Conservation (phyloP, 345 rosid genomes). For the Gossypium anomalum region DNA sequence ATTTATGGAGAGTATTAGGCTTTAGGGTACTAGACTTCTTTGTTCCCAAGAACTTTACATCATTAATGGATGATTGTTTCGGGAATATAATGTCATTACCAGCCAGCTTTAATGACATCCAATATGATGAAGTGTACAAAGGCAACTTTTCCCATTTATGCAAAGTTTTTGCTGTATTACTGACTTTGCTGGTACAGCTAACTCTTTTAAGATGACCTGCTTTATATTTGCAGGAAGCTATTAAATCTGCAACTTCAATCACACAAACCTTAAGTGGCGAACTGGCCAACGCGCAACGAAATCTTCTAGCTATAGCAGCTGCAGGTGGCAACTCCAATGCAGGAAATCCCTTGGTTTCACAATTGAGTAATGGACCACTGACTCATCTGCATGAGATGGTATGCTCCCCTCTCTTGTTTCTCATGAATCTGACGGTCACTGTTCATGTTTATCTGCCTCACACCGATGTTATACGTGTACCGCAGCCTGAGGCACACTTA, state of each 20-base stretch:
- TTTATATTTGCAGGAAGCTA: conserved; percentile 46
- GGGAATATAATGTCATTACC: neutral
- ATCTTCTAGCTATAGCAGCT: conserved; percentile 58
- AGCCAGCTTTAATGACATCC: neutral
- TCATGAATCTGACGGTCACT: neutral
- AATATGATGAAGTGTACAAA: neutral
- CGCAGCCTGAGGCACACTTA: conserved; percentile 50
- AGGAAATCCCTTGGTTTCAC: conserved; percentile 41
- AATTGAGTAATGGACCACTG: conserved; percentile 56
- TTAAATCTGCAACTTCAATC: conserved; percentile 52
- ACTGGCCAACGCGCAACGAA: conserved; percentile 57
- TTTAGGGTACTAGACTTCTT: neutral
- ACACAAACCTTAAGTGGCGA: conserved; percentile 60
- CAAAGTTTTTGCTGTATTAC: neutral
- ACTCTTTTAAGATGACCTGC: neutral
- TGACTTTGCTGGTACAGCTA: neutral
- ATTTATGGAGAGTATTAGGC: neutral
- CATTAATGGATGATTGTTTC: too few species aligned
- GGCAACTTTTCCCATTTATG: neutral
- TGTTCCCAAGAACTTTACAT: neutral
- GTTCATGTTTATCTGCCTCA: neutral
- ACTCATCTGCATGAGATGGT: conserved; percentile 50
- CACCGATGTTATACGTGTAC: neutral
- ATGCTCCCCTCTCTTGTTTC: neutral
- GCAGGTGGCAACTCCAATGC: conserved; percentile 45